Base-by-base conservation (phyloP, 2,329 filamentous ascomycete species). In the Ophiocordyceps camponoti-leonardi region DNA sequence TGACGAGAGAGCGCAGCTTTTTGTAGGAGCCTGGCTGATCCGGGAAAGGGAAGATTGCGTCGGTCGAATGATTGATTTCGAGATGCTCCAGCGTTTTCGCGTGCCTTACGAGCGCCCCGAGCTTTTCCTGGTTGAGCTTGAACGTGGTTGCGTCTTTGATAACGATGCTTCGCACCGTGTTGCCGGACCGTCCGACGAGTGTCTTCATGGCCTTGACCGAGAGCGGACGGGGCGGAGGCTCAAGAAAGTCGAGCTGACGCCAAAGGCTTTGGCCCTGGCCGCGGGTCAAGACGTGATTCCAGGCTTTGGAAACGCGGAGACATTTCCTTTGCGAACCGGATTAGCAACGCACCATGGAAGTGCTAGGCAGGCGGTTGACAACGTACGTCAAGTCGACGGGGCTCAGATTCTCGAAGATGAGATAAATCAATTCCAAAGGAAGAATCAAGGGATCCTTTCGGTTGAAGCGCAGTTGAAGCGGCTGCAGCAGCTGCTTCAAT, bases 401-500 rank as follows among this genome's bases (percentile, higher is more conserved):
- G 44, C 61, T 60, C 10, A 66, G 49, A 37, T 56, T 56, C 14
- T 52, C 53, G 33, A 66, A 61, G 8, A 67, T 61, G 14, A 58
- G 51, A 23, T 62, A 53, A 8, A 65, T 50, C 44, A 67, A 53
- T 43, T 67, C 64, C 4, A 54, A 46, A 0, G 64, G 64, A 22
- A 65, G 54, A 20, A 50, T 51, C 14, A 67, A 43, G 2, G 64
- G 64, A 46, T 67, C 63, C 33, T 53, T 53, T 26, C 56, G 58
- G 31, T 47, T 55, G 46, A 58, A 66, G 18, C 54, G 56, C 13
- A 49, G 46, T 28, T 65, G 60, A 3, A 67, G 49, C 4, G 60
- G 62, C 44, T 56, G 51, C n/a, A 63, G 56, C 6, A 58, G 57
- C 12, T 54, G 52, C 42, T 57, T 53, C 6, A 67, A 54, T 52